phyloP scores from a whole-genome alignment of 208 protist species.

The Leishmania amazonensis region DNA sequence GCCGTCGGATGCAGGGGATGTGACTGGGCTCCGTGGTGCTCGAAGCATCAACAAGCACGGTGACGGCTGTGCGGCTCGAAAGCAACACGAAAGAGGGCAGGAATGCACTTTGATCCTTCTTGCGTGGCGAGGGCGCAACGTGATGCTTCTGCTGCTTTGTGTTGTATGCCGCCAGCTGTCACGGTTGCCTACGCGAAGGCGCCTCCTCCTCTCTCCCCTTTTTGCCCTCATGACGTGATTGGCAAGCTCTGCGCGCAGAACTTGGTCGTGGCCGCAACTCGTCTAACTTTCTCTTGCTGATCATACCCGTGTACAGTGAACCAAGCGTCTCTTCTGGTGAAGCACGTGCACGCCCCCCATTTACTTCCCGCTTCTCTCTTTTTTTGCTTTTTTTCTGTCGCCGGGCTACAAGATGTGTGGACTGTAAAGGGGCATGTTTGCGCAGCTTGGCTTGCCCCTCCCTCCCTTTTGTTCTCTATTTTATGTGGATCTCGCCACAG shows the following conservation, averaged over 20 bases:
- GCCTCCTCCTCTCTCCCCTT: neutral
- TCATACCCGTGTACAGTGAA: neutral
- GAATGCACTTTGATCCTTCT: neutral
- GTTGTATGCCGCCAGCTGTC: neutral
- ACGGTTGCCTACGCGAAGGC: neutral
- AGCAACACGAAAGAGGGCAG: neutral
- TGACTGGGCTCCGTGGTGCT: no score
- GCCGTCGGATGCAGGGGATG: neutral
- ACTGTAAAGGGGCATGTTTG: neutral
- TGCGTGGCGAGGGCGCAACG: neutral
- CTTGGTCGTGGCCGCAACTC: neutral
- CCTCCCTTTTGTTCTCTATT: neutral
- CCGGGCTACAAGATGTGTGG: neutral
- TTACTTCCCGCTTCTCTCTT: neutral
- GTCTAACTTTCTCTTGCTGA: neutral
- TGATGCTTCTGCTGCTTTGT: neutral
- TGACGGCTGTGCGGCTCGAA: neutral
- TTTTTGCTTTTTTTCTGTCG: neutral
- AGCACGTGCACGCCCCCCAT: neutral
- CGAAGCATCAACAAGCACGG: neutral
- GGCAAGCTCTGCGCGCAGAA: neutral
- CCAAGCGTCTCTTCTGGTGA: neutral
- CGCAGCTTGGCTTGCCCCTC: neutral
- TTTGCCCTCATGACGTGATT: neutral
- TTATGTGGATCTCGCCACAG: neutral